Evolutionary conservation across 495 filamentous ascomycete genomes (phyloP).

Genomic region (Astrocystis sublimbata): DNA sequence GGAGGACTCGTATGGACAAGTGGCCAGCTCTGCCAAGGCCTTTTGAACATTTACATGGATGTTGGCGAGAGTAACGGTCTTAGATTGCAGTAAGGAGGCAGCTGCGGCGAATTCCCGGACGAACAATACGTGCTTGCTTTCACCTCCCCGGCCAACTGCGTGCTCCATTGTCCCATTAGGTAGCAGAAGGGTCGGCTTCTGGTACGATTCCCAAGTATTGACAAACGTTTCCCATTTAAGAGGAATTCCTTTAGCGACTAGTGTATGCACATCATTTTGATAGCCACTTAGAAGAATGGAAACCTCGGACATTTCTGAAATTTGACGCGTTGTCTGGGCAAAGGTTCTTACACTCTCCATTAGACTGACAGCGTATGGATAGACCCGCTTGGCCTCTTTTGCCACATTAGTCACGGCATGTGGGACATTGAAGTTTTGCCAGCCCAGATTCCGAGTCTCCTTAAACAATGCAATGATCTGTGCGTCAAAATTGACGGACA

Average conservation of each 20-base stretch:
- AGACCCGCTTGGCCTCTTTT: constrained; percentile 95
- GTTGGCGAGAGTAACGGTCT: constrained; percentile 71
- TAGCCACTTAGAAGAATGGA: constrained; percentile 86
- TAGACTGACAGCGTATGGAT: constrained; percentile 93
- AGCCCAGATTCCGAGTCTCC: constrained; percentile 93
- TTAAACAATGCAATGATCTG: constrained; percentile 98
- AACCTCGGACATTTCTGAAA: constrained; percentile 80
- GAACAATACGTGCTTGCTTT: constrained; percentile 94
- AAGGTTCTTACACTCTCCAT: constrained; percentile 96
- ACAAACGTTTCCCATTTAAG: constrained; percentile 97
- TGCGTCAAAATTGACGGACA: constrained; percentile 93
- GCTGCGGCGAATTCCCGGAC: constrained; percentile 87
- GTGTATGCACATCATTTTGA: constrained; percentile 77
- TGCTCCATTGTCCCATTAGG: constrained; percentile 63
- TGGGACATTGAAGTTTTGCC: constrained; percentile 89
- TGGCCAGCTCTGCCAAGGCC: constrained; percentile 77
- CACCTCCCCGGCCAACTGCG: constrained; percentile 57
- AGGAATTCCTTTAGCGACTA: constrained; percentile 82
- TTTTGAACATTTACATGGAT: constrained; percentile 85
- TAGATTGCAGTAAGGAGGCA: constrained; percentile 81
- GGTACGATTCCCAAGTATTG: constrained; percentile 90
- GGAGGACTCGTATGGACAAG: constrained; percentile 74
- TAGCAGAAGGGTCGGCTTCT: constrained; percentile 60
- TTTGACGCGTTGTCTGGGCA: constrained; percentile 79
- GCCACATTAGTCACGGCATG: constrained; percentile 92